Conservation (phyloP, 352 stramenopile species). For the Globisporangium canariense region DNA sequence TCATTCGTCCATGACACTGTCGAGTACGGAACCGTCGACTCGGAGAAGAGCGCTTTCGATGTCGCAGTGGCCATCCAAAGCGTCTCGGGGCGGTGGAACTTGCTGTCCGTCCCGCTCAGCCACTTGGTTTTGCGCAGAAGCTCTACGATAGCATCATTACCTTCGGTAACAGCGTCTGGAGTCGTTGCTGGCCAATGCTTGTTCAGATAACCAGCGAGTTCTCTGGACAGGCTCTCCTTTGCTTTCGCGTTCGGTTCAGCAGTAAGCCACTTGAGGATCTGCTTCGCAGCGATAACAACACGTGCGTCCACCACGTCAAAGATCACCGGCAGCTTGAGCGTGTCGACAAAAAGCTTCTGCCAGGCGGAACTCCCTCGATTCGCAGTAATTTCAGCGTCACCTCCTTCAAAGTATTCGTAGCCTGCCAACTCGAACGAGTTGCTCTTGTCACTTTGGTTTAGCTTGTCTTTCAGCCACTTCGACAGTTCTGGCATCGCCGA, state of each 20-base stretch:
- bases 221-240: conserved; percentile 41
- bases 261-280: conserved; percentile 50
- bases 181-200: conserved; percentile 28
- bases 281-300: conserved; percentile 22
- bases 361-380: conserved; percentile 13
- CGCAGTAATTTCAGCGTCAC: neutral
- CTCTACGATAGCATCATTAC: neutral
- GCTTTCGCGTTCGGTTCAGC: conserved; percentile 24
- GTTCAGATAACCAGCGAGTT: conserved; percentile 44
- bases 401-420: conserved; percentile 2
- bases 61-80: conserved; percentile 41
- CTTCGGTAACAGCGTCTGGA: neutral
- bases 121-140: conserved; percentile 24
- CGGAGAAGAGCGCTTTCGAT: conserved; percentile 36
- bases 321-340: conserved; percentile 36
- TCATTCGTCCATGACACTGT: conserved; percentile 34
- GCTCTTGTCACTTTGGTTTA: neutral
- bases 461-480: conserved; percentile 24
- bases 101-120: conserved; percentile 36
- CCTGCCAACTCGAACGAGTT: conserved; percentile 10
- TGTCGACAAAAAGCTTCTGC: conserved; percentile 36
- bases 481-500: conserved; percentile 23
- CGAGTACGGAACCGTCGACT: conserved; percentile 46
- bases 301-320: conserved; percentile 26
- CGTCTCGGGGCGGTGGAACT: conserved; percentile 34